Base-by-base conservation (phyloP, 2,329 filamentous ascomycete genomes). In the Anthostomella pinea region DNA sequence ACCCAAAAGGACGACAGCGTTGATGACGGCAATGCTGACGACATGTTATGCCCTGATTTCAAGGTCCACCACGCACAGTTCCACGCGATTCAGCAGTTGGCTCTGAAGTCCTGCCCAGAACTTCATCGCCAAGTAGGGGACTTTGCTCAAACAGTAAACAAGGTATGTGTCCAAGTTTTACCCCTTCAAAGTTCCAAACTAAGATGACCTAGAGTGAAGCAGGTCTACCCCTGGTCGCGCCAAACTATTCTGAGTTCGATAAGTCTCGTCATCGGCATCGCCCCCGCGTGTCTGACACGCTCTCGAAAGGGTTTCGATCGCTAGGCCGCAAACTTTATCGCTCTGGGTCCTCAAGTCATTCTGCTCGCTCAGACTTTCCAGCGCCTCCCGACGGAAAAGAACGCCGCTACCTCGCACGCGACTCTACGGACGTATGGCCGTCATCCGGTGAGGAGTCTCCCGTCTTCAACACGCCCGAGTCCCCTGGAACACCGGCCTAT, bases 361-460 rank as follows among this genome's bases (percentile, higher is more conserved):
- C 55, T 2, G 36, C 52, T 3, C 46, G 50, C 15, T 53, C 55
- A 7, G 56, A 58, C 3, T 53, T 56, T 14, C 49, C 52, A 30
- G 49, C 46, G 2, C 52, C 48, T 4, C 55, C 39, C 1, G 28
- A 43, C 16, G 51, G 47, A 8, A 55, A 44, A 19, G 50, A 54
- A 26, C 54, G 55, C 4, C 55, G 56, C 6, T 43, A 51, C 18
- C 43, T 53, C 6, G 52, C 57, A 8, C 55, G 57, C 5, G 48
- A 52, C 19, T 55, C 53, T 8, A 38, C 45, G 11, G 52, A 57
- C 18, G 49, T 53, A 2, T 56, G 46, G 47, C 52, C 54, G 6
- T 57, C 54, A 9, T 57, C 56, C 3, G 50, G 52, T 5, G 50
- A 57, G 10, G 56, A 58, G 28, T 51, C 41, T 7, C 54, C 51